A percentile compares a stretch with the other conserved stretches of the same genome.
phyloP scores from a whole-genome alignment of 2,329 filamentous ascomycete species.

The Penicillium sp. region DNA sequence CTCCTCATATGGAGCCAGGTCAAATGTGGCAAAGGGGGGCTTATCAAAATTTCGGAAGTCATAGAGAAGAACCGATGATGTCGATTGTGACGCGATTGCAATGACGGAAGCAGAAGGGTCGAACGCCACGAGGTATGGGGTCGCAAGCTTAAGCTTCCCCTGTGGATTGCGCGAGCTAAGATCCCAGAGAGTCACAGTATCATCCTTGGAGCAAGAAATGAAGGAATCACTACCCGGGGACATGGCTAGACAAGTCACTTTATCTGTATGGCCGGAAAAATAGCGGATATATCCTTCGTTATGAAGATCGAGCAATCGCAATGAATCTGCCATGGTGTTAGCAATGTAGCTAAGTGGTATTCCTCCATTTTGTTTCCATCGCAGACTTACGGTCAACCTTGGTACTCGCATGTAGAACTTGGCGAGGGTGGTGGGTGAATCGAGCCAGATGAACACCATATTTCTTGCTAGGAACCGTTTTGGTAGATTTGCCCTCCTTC shows the following conservation, averaged over 20 bases:
- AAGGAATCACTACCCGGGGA: constrained; percentile 89
- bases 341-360: background rate
- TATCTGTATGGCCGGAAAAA: constrained; percentile 85
- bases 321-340: constrained; percentile 58
- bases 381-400: constrained; percentile 76
- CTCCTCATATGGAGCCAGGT: constrained; percentile 67
- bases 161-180: constrained; percentile 77
- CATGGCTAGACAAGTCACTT: constrained; percentile 81
- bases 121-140: constrained; percentile 82
- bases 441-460: constrained; percentile 93
- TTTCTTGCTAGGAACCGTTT: constrained; percentile 91
- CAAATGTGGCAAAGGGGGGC: constrained; percentile 83
- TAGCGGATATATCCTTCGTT: constrained; percentile 97
- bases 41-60: constrained; percentile 94
- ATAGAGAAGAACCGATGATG: constrained; percentile 83
- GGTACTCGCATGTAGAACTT: constrained; percentile 93
- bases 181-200: constrained; percentile 91
- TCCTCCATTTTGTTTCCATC: background rate
- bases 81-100: constrained; percentile 80
- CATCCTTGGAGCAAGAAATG: constrained; percentile 87
- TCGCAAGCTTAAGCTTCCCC: constrained; percentile 78
- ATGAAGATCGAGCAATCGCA: constrained; percentile 83
- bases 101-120: constrained; percentile 93
- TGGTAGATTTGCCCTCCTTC: constrained; percentile 85
- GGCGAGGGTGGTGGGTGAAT: constrained; percentile 89